Conservation (phyloP, 176 grass and related monocot genomes). For the Pharus latifolius region DNA sequence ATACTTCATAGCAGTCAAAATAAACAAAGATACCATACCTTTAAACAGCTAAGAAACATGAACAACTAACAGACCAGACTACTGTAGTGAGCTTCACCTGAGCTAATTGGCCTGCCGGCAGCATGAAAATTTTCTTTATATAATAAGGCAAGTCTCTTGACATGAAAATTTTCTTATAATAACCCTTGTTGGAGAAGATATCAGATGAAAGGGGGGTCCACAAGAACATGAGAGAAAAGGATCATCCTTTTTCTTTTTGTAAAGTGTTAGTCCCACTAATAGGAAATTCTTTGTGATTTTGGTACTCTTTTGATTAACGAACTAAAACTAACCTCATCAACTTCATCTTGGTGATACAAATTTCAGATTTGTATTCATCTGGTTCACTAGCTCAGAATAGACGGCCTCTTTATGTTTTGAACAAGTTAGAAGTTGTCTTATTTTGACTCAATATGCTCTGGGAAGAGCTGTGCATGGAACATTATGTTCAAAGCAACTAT, state of each 20-base stretch:
- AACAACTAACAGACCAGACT: not conserved
- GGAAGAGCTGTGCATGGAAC: not conserved
- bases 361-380: not conserved
- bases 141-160: not conserved
- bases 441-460: not conserved
- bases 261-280: not conserved
- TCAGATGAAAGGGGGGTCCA: not conserved
- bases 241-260: not conserved
- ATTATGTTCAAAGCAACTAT: not conserved
- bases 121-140: not conserved
- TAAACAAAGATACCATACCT: not conserved
- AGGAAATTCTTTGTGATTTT: not conserved
- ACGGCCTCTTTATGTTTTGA: not conserved
- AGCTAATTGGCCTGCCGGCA: not conserved
- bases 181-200: not conserved
- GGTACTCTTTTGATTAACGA: not conserved
- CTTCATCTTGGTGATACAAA: not conserved
- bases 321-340: not conserved
- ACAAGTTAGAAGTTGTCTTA: not conserved
- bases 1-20: not conserved
- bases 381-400: not conserved
- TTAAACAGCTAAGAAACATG: not conserved
- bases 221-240: conserved; percentile 1
- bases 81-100: not conserved
- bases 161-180: too few relatives aligned